Conservation (phyloP, 1,284 basidiomycete genomes). For the Heterobasidion occidentale region DNA sequence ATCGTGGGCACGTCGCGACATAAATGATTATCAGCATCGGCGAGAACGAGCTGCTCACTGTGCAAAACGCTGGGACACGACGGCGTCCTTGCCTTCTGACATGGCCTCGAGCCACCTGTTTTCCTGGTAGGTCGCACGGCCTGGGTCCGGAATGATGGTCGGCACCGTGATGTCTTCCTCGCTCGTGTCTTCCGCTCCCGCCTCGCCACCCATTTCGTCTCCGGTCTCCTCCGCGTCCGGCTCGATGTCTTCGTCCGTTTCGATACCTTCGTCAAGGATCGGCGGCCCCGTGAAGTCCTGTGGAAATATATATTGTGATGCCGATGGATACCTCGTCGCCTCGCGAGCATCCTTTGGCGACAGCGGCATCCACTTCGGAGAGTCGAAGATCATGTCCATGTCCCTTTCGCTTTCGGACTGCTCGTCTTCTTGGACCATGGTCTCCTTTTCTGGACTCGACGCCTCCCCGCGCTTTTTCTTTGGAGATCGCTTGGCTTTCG, state of each 20-base stretch:
- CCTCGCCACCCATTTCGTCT: conserved; percentile 24
- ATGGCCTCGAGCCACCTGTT: conserved; percentile 77
- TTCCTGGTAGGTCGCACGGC: conserved; percentile 68
- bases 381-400: conserved; percentile 2
- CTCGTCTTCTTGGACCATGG: conserved; percentile 15
- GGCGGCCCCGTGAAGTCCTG: conserved; percentile 8
- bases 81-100: conserved; percentile 68
- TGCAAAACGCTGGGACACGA: conserved; percentile 56
- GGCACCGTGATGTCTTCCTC: conserved; percentile 29
- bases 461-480: conserved; percentile 16
- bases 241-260: conserved; percentile 26
- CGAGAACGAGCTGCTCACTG: conserved; percentile 36
- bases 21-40: neutral
- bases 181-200: conserved; percentile 11
- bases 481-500: conserved; percentile 26
- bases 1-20: neutral
- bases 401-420: conserved; percentile 11
- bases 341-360: conserved; percentile 42
- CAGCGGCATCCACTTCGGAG: conserved; percentile 27
- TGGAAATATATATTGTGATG: neutral
- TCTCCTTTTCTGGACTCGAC: conserved; percentile 2
- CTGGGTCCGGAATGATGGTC: conserved; percentile 77
- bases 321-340: conserved; percentile 28
- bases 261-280: conserved; percentile 15
- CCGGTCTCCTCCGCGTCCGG: conserved; percentile 14